A percentile compares a stretch with the other conserved stretches of the same genome.
These are phyloP conservation scores for Physcomitrium patens DNA, from an alignment of 225 moss, liverwort and hornwort genomes.

Conservation along the genomic window DNA sequence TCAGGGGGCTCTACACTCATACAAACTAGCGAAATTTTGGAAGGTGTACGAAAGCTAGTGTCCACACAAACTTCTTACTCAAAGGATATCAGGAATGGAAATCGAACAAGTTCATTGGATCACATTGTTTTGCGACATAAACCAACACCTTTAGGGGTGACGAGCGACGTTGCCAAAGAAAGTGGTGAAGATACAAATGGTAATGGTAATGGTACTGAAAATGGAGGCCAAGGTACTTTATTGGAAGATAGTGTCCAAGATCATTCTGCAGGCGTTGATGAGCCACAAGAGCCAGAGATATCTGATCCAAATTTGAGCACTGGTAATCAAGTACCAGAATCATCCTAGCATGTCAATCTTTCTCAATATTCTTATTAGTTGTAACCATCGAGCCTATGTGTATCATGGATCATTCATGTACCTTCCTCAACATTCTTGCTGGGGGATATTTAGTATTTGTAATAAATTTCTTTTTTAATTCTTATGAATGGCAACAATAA, in stretches of 20 bases:
- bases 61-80: constrained; percentile 65
- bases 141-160: constrained; percentile 32
- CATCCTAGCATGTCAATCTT: constrained; percentile 33
- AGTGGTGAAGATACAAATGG: constrained; percentile 41
- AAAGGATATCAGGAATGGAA: constrained; percentile 64
- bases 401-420: constrained; percentile 23
- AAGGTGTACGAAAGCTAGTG: constrained; percentile 58
- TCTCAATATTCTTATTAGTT: constrained; percentile 20
- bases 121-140: constrained; percentile 36
- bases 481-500: not conserved
- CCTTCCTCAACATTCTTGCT: constrained; percentile 4
- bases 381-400: constrained; percentile 27
- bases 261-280: constrained; percentile 35
- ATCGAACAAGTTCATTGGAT: constrained; percentile 34
- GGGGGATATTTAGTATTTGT: not conserved
- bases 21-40: constrained; percentile 56
- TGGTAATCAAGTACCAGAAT: constrained; percentile 40
- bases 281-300: constrained; percentile 31
- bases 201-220: constrained; percentile 43
- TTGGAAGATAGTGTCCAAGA: constrained; percentile 45
- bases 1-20: constrained; percentile 58
- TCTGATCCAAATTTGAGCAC: constrained; percentile 34
- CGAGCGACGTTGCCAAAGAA: constrained; percentile 38
- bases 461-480: not conserved
- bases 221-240: constrained; percentile 42